A percentile compares a stretch with the other conserved stretches of the same genome.
phyloP scores from a whole-genome alignment of 1,284 basidiomycete species.

The Cutaneotrichosporon dermatis region DNA sequence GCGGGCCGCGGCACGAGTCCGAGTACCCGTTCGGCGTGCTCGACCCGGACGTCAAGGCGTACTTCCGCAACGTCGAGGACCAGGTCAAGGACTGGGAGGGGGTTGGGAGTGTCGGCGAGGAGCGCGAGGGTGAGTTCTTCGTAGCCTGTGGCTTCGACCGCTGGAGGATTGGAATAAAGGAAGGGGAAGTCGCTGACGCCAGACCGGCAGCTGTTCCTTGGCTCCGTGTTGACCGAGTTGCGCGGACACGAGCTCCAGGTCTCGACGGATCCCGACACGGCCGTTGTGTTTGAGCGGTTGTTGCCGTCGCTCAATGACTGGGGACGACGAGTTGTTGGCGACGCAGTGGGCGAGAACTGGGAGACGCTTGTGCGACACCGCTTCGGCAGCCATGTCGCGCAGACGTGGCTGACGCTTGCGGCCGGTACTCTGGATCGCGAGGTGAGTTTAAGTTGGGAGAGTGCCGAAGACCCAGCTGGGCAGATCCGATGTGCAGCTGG shows the following conservation, averaged over 20 bases:
- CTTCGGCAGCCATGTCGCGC: constrained; percentile 87
- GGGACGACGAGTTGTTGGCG: constrained; percentile 77
- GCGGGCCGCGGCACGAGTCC: constrained; percentile 49
- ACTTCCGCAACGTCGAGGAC: constrained; percentile 78
- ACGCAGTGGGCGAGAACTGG: constrained; percentile 78
- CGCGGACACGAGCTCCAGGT: constrained; percentile 78
- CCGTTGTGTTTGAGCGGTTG: constrained; percentile 79
- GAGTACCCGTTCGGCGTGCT: constrained; percentile 83
- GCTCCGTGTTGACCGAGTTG: constrained; percentile 78
- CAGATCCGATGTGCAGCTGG: too few relatives aligned
- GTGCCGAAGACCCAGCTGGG: too few relatives aligned
- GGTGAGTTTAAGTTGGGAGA: too few relatives aligned
- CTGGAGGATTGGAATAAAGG: too few relatives aligned
- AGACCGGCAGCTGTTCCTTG: constrained; percentile 79
- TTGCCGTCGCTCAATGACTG: constrained; percentile 90
- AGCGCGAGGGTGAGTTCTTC: constrained; percentile 64
- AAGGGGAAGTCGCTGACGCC: too few relatives aligned
- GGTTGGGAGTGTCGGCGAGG: constrained; percentile 47
- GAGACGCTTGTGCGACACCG: constrained; percentile 69
- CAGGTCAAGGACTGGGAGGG: constrained; percentile 82
- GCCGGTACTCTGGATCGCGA: constrained; percentile 72
- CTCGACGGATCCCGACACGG: constrained; percentile 86
- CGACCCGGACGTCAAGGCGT: constrained; percentile 82
- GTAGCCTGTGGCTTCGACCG: too few relatives aligned
- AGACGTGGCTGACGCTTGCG: constrained; percentile 73